Percentiles rank a stretch among this genome's conserved stretches.
phyloP scores from a whole-genome alignment of 164 flowering plant species.

The Dillenia suffruticosa region DNA sequence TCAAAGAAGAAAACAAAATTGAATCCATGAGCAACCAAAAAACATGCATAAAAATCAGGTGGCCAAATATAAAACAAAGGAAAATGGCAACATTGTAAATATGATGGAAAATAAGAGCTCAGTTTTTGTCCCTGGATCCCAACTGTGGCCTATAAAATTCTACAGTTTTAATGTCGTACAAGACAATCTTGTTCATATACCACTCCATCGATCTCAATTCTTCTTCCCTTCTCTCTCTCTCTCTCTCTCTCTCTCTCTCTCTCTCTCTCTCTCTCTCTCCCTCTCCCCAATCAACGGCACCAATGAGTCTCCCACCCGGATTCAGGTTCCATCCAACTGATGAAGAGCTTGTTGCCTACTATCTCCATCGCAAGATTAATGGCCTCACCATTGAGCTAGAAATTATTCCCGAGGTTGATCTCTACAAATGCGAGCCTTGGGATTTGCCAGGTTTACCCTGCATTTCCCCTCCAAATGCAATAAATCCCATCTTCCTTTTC shows the following conservation, averaged over 20 bases:
- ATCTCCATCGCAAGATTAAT: conserved; percentile 48
- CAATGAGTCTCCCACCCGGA: conserved; percentile 67
- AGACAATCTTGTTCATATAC: neutral
- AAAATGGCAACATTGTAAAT: neutral
- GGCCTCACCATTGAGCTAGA: conserved; percentile 59
- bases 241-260: conserved; percentile 1
- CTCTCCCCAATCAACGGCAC: conserved; percentile 38
- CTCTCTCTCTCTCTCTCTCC: neutral
- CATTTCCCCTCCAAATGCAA: no score
- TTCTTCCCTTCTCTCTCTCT: neutral
- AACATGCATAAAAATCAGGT: no score
- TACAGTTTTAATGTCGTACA: conserved; percentile 16
- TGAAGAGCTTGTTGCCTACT: conserved; percentile 70
- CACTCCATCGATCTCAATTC: conserved; percentile 2
- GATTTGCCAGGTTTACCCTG: conserved; percentile 47
- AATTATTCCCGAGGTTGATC: conserved; percentile 66
- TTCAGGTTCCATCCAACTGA: conserved; percentile 76
- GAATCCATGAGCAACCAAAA: no score
- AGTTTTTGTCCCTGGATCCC: conserved; percentile 2
- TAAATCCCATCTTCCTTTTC: conserved; percentile 5
- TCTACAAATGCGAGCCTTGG: conserved; percentile 79
- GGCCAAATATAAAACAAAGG: no score
- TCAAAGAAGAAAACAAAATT: no score
- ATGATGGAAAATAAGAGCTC: conserved; percentile 4
- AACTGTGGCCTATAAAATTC: conserved; percentile 34